Evolutionary conservation across 139 green algal genomes (phyloP).

Genomic region (Tetradesmus lagerheimii): DNA sequence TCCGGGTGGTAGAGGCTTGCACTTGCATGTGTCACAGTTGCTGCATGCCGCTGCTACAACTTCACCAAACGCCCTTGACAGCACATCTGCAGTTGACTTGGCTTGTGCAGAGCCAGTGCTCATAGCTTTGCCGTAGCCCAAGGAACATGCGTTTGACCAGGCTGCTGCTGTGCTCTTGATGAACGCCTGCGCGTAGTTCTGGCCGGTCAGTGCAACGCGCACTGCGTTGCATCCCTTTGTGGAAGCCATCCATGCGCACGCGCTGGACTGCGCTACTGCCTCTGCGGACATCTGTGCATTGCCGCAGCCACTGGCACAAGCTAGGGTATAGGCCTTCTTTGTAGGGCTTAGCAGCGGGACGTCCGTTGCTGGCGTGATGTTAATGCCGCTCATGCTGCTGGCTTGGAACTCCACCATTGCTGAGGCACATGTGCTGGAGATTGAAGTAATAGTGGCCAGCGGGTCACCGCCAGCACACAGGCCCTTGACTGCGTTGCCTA

Average conservation of each 20-base stretch:
- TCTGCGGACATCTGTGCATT: slow-evolving; percentile 41
- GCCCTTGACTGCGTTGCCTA: slow-evolving; percentile 34
- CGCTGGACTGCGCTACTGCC: slow-evolving; percentile 43
- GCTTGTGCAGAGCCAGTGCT: slow-evolving; percentile 26
- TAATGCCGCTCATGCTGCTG: slow-evolving; percentile 39
- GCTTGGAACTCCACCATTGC: slow-evolving; percentile 40
- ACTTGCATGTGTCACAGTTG: slow-evolving; percentile 49
- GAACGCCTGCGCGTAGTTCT: slow-evolving; percentile 45
- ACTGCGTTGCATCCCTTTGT: slow-evolving; percentile 50
- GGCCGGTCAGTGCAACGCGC: neutral
- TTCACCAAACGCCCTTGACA: slow-evolving; percentile 35
- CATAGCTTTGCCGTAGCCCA: slow-evolving; percentile 36
- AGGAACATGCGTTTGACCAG: slow-evolving; percentile 43
- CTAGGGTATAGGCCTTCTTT: slow-evolving; percentile 36
- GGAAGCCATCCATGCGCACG: slow-evolving; percentile 31
- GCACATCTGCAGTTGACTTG: slow-evolving; percentile 27
- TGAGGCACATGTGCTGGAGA: slow-evolving; percentile 39
- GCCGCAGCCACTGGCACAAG: slow-evolving; percentile 38
- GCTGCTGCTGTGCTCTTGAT: slow-evolving; percentile 42
- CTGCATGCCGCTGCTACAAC: slow-evolving; percentile 39
- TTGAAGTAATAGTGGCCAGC: slow-evolving; percentile 32
- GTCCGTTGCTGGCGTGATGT: slow-evolving; percentile 32
- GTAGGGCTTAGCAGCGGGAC: slow-evolving; percentile 15
- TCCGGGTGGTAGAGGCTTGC: slow-evolving; percentile 36
- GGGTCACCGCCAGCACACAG: slow-evolving; percentile 45